phyloP scores from a whole-genome alignment of 2,329 filamentous ascomycete genomes.

The Cladorrhinum sp. region DNA sequence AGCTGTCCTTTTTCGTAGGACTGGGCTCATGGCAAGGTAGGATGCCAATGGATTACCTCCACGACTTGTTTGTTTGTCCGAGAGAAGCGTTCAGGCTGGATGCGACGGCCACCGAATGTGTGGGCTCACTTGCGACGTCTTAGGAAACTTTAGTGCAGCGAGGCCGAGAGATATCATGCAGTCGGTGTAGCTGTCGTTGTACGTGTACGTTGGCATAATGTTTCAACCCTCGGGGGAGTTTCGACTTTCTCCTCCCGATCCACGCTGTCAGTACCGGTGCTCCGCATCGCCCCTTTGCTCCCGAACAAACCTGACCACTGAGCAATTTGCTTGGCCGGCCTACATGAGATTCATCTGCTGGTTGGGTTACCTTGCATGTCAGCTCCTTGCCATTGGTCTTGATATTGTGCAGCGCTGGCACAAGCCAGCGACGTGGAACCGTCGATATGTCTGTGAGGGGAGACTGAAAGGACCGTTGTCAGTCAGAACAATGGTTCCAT shows the following conservation, averaged over 20 bases:
- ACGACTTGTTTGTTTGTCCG: background rate
- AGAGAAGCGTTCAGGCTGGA: background rate
- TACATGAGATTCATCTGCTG: background rate
- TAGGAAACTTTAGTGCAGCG: no score
- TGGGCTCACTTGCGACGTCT: background rate
- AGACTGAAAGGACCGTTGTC: no score
- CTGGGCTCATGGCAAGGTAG: background rate
- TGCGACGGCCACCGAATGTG: no score
- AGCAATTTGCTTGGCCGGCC: background rate
- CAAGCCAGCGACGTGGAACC: background rate
- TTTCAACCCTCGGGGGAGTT: no score
- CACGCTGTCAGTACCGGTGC: background rate
- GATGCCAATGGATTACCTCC: background rate
- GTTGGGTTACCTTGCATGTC: background rate
- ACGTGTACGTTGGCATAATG: no score
- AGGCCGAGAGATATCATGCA: no score
- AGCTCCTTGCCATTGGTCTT: background rate
- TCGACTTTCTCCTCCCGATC: background rate
- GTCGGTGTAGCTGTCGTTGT: no score
- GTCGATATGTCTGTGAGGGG: background rate
- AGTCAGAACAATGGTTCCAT: no score
- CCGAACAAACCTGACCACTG: background rate
- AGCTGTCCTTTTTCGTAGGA: background rate
- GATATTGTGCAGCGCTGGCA: background rate
- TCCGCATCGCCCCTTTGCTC: background rate